Evolutionary conservation across 208 protist species (phyloP), one percentile per base, ranked within the genome.

Genomic region (Crithidia sp.): DNA sequence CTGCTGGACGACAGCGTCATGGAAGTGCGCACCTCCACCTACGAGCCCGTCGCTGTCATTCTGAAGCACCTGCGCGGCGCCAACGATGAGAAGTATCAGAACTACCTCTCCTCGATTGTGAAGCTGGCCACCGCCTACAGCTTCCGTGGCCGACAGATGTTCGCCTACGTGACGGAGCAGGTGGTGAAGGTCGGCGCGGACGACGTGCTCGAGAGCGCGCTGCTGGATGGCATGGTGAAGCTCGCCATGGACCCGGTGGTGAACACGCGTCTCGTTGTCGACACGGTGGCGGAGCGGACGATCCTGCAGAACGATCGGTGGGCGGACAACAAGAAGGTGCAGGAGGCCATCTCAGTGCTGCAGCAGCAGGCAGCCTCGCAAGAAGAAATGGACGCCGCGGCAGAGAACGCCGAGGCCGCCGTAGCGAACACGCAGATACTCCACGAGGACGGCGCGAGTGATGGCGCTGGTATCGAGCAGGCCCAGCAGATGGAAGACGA

Each of bases 1-100:
- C 83, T 97, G 67, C 86, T 96, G 37, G 85, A 97, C 62, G 95
- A 98, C 74, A 92, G 90, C 73, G 90, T 98, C 41, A 95, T 94
- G 81, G 89, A 96, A 66, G 93, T 98, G 64, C 91, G 90, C 49
- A 72, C 78, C 43, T 91, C 79, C 36, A 94, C 82, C n/a, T 97
- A 94, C 78, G 86, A 78, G 54, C 90, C 88, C 28, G 92, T 87
- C 37, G 92, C 85, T 36, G 65, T 84, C 63, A 86, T 97, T 5
- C 80, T 95, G 9, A 87, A 91, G 58, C 87, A 93, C 66, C 77
- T 97, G 40, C 74, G 74, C 13, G 40, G 60, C 0, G 70, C 79
- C 19, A 80, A 68, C 13, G 77, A 74, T 52, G 71, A 82, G n/a
- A 75, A 82, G 49, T 73, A 77, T 43, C 71, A 77, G 28, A 76